Evolutionary conservation across 75 land plant species (phyloP), one percentile per base, ranked within the genome.

Genomic region (Selaginella moellendorffii): DNA sequence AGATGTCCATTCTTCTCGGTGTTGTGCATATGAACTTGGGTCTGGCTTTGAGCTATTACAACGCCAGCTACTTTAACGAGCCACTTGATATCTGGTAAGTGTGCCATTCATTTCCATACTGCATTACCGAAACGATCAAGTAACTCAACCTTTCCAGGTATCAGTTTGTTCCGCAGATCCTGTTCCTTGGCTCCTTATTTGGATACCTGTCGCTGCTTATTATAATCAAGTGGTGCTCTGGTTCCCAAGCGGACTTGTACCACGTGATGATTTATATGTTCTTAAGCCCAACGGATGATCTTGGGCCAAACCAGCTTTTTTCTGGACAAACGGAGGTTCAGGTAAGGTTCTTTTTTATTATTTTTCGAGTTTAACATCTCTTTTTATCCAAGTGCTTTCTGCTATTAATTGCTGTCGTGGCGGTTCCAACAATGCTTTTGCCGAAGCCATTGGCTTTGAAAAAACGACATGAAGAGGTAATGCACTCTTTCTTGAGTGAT

Each of bases 251-350:
- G 54, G 99, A 95, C 74, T 71, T 95, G 31, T 95, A 95, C 68
- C 99, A 89, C 62, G 81, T 89, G 10, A 86, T 95, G 99, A 95
- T 95, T 31, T 95, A 95, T 66, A 95, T 95, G 99, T 95, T 95
- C 75, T 75, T 95, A 24, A 84, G 99, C 58, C 99, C 99, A 52
- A 80, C 81, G 25, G 96, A 91, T 54, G 96, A 95, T 28, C 79
- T 95, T 22, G 96, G 87, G 30, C 90, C 85, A 68, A 89, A 93
- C 65, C 96, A 93, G 70, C 85, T 93, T 53, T 93, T 93, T 62
- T 66, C 75, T 67, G 90, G 90, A 18, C 98, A 93, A 68, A 79
- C 78, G 54, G 69, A 58, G 23, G 54, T 81, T 60, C 98, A 93
- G 96, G 97, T 81, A 66, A 21, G 21, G 5, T 36, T 5, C 46